Evolutionary conservation across 2,329 filamentous ascomycete species (phyloP), one percentile per base, ranked within the genome.

Genomic region (Calonectria hawksworthii): DNA sequence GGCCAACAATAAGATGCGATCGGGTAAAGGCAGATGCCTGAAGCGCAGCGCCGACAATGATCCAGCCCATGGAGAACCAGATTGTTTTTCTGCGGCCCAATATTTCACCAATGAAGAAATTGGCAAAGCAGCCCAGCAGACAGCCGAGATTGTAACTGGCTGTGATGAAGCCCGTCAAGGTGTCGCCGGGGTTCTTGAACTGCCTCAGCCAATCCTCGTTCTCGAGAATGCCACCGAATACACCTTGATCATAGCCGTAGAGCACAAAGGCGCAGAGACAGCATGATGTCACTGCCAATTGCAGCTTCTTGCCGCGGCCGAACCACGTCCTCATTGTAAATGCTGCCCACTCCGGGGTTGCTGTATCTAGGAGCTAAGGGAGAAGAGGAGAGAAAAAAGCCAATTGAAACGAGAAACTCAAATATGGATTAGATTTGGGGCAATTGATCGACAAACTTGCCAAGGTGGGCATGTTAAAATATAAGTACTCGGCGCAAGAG

Each of bases 1-100:
- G 83, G 1, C 87, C 87, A 68, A 88, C 78, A 70, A 90, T 87
- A 74, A 90, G 84, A 75, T 90, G 88, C 0, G 86, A 83, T 30
- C 88, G 79, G 10, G 81, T 84, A 83, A 81, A 81, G 11, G 84
- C 68, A 13, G 86, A 85, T 47, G 89, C 84, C 81, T 93, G 92
- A 34, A 93, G 86, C 8, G 88, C 84, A 44, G 91, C 90, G 4
- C 92, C 92, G n/a, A 91, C 74, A 13, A 90, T 86, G 87, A 93
- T 90, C 76, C 93, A 88, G 6, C 84, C 77, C 26, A 88, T 88
- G 28, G 91, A 92, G 2, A 85, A 41, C 36, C 90, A 85, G 74
- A 93, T 90, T 59, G 92, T 91, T 4, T 88, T 89, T 32, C 88
- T 82, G 50, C 87, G 77, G 23, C 87, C 87, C 2, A 88, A 79